Evolutionary conservation across 2,329 filamentous ascomycete species (phyloP).

Genomic region (Aspergillus alliaceus): DNA sequence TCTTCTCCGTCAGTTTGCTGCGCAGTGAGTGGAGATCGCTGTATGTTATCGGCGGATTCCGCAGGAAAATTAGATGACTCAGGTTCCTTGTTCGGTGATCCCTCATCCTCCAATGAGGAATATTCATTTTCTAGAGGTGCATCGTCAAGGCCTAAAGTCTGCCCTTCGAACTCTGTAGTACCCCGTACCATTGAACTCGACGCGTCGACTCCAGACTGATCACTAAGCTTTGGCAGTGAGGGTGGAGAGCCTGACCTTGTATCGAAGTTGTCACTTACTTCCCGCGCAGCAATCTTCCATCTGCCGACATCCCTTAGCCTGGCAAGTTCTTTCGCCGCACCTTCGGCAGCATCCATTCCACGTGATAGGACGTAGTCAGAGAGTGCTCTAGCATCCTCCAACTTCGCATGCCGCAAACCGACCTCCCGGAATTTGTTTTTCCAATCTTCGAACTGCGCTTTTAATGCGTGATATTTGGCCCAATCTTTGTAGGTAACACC

Average conservation of each 20-base stretch:
- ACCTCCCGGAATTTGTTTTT: constrained; percentile 76
- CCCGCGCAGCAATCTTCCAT: constrained; percentile 77
- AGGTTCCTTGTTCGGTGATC: not conserved
- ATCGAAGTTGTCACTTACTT: constrained; percentile 77
- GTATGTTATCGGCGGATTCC: not conserved
- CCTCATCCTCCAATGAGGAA: not conserved
- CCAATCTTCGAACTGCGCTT: constrained; percentile 80
- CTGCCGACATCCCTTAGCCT: constrained; percentile 78
- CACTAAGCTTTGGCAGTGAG: constrained; percentile 27
- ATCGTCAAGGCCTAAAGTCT: constrained; percentile 1
- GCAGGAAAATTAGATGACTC: not conserved
- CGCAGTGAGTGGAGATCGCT: not conserved
- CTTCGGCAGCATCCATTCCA: constrained; percentile 77
- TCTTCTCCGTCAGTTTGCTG: not conserved
- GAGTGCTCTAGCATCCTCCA: constrained; percentile 67
- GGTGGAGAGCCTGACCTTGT: constrained; percentile 52
- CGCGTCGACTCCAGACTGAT: not conserved
- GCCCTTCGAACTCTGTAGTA: constrained; percentile 2
- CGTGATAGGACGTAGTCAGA: constrained; percentile 71
- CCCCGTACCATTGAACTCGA: constrained; percentile 11
- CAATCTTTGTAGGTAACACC: constrained; percentile 96
- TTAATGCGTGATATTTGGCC: constrained; percentile 89
- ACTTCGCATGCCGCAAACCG: constrained; percentile 69
- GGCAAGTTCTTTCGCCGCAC: constrained; percentile 75
- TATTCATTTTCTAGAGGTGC: not conserved